phyloP scores from a whole-genome alignment of 371 early-diverging fungal genomes.

The Mucor velutinosus region DNA sequence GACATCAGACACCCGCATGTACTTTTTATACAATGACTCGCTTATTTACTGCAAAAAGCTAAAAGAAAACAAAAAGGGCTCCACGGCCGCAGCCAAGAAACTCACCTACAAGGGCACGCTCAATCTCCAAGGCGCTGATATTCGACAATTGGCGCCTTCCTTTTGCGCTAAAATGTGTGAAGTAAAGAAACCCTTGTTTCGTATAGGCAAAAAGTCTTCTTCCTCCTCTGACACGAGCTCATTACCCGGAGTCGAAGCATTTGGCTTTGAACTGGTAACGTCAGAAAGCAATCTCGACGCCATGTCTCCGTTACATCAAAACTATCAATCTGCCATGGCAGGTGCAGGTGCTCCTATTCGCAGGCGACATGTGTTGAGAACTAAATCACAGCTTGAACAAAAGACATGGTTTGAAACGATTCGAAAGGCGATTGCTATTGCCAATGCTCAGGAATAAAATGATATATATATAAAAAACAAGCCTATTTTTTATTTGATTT shows the following conservation, averaged over 20 bases:
- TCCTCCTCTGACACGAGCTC: neutral
- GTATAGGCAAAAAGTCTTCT: conserved; percentile 10
- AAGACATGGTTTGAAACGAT: conserved; percentile 19
- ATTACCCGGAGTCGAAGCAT: conserved; percentile 14
- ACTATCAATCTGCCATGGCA: conserved; percentile 11
- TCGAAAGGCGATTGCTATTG: conserved; percentile 4
- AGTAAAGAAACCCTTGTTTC: conserved; percentile 10
- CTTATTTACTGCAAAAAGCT: conserved; percentile 24
- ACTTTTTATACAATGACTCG: conserved; percentile 33
- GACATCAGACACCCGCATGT: conserved; percentile 26
- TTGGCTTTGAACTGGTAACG: conserved; percentile 31
- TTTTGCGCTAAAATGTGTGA: conserved; percentile 26
- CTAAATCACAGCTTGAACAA: conserved; percentile 16
- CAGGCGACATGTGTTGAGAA: conserved; percentile 27
- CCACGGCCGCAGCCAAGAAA: neutral
- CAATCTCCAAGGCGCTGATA: conserved; percentile 14
- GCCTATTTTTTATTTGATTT: conserved; percentile 16
- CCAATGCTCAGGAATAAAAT: neutral
- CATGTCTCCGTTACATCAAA: conserved; percentile 23
- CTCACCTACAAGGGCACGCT: conserved; percentile 22
- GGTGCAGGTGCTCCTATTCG: conserved; percentile 6
- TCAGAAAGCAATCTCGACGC: conserved; percentile 11
- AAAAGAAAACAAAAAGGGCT: conserved; percentile 13
- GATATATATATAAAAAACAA: neutral
- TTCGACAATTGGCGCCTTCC: conserved; percentile 10